Base-by-base conservation (phyloP, 2,329 filamentous ascomycete genomes). In the Colletotrichum graminicola region DNA sequence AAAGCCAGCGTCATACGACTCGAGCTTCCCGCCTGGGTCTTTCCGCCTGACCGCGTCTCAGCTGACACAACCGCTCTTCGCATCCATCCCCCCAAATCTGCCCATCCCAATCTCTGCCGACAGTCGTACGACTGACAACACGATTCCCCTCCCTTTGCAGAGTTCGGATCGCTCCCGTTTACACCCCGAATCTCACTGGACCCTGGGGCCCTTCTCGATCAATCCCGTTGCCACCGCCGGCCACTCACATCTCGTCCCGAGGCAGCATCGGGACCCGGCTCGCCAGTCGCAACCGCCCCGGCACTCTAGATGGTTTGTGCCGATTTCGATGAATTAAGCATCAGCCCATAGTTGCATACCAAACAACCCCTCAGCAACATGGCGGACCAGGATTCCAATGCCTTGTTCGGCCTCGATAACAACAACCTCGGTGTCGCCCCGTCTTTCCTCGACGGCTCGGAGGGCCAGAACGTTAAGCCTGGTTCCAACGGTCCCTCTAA, bases 331-430 rank as follows among this genome's bases (percentile, higher is more conserved):
- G 71, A 64, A 68, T 67, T 73, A 63, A 66, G 52, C 55, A 72
- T 76, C 74, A 75, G 75, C 63, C 75, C 75, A 76, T 72, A 63
- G 65, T 72, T 74, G 70, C 71, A 73, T 74, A 70, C 72, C 26
- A 34, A 51, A 3, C 16, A 43, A 41, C 43, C 43, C 62, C 68
- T 62, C 60, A 75, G 21, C 74, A 74, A 75, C 74, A 83, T 84
- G 82, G 78, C 81, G 70, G 80, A 82, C 77, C 79, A 82, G 75
- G 82, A 82, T 75, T 77, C 79, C 74, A 75, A 81, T 75, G 80
- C 80, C 77, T 80, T 85, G 73, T 85, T 82, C 76, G 83, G 83
- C 77, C 80, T 85, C 74, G 83, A 85, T 67, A 83, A 84, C 76
- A 77, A 81, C 65, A 80, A 80, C 75, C 77, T 81, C 67, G 78